Evolutionary conservation across 805 yeast genomes (phyloP).

Genomic region (Cyberlindnera americana): DNA sequence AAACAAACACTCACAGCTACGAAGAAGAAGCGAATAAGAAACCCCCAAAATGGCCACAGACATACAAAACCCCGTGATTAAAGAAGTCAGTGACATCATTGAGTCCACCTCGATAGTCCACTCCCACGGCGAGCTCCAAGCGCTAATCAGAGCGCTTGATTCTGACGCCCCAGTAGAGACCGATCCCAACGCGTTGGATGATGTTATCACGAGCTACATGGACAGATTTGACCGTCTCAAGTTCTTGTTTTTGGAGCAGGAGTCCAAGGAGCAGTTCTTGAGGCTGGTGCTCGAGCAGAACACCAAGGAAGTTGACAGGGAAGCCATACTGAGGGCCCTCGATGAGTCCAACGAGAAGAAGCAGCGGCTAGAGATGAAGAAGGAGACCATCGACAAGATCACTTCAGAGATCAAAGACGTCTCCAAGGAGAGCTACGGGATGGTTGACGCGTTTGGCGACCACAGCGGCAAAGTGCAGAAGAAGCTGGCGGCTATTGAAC

Average conservation of each 20-base stretch:
- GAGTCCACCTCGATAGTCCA: slow-evolving; percentile 1
- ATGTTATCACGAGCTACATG: slow-evolving; percentile 34
- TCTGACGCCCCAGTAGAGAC: slow-evolving; percentile 6
- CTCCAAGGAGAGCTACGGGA: background rate
- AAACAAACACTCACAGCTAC: slow-evolving; percentile 1
- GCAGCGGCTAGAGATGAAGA: slow-evolving; percentile 3
- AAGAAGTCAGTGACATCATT: background rate
- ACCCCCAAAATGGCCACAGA: background rate
- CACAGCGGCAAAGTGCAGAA: background rate
- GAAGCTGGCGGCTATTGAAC: background rate
- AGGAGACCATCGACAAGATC: slow-evolving; percentile 1
- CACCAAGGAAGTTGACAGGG: slow-evolving; percentile 28
- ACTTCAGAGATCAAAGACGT: background rate
- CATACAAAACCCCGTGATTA: background rate
- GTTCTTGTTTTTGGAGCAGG: slow-evolving; percentile 67
- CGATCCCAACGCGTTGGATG: slow-evolving; percentile 33
- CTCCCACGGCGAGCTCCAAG: slow-evolving; percentile 5
- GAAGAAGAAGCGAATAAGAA: background rate
- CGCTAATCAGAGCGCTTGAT: slow-evolving; percentile 11
- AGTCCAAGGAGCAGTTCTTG: slow-evolving; percentile 64
- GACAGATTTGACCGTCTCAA: slow-evolving; percentile 48
- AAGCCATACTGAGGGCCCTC: slow-evolving; percentile 33
- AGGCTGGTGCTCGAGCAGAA: slow-evolving; percentile 42
- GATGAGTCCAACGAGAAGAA: slow-evolving; percentile 23
- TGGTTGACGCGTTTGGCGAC: background rate